Conservation (phyloP, 2,329 filamentous ascomycete genomes). For the Aciculosporium take region DNA sequence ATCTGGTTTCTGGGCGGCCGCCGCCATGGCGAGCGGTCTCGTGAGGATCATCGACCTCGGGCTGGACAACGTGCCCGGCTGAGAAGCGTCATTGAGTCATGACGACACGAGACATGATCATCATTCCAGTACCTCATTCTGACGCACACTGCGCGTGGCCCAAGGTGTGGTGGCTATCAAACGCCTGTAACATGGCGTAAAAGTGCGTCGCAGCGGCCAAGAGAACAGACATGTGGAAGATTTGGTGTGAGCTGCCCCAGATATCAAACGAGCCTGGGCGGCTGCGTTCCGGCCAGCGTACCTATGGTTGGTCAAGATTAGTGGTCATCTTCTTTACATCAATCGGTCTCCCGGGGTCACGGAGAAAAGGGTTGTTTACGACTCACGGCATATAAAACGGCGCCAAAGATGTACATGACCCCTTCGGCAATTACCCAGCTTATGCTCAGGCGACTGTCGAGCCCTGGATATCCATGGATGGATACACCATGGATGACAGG, state of each 20-base stretch:
- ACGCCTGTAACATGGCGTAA: conserved; percentile 66
- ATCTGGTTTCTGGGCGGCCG: conserved; percentile 54
- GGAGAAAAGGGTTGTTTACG: background rate
- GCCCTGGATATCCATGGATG: conserved; percentile 49
- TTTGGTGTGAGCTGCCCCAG: conserved; percentile 85
- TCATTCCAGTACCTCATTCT: conserved; percentile 3
- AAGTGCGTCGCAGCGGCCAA: conserved; percentile 71
- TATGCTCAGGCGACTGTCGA: conserved; percentile 64
- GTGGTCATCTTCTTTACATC: background rate
- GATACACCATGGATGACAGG: conserved; percentile 65
- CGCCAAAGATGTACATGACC: conserved; percentile 70
- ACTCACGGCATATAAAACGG: conserved; percentile 69
- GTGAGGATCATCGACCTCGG: conserved; percentile 54
- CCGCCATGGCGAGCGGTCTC: conserved; percentile 51
- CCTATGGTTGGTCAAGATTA: conserved; percentile 23
- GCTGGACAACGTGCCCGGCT: conserved; percentile 19
- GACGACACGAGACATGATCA: too few relatives aligned
- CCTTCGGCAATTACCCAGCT: conserved; percentile 71
- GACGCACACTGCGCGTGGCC: conserved; percentile 35
- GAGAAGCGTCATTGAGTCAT: background rate
- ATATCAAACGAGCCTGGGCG: conserved; percentile 74
- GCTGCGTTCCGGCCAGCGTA: conserved; percentile 69
- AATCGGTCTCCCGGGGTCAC: background rate
- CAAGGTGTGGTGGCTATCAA: conserved; percentile 65
- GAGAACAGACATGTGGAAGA: conserved; percentile 85